Evolutionary conservation across 2,329 filamentous ascomycete species (phyloP).

Genomic region (Monilinia aucupariae): DNA sequence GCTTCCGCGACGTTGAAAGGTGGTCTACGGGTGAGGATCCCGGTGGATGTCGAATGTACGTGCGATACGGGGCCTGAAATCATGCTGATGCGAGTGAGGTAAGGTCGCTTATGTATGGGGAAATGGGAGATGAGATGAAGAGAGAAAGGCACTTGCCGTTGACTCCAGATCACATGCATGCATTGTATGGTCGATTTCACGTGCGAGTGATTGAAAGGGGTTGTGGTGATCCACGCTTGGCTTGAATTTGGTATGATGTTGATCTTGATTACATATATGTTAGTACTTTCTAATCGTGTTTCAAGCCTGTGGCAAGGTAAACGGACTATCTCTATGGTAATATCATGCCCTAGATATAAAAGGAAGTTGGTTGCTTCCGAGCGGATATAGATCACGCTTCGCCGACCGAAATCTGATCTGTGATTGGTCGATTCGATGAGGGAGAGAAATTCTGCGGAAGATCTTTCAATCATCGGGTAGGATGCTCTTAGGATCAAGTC

Average conservation of each 20-base stretch:
- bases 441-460: background rate
- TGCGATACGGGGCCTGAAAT: background rate
- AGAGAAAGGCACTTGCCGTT: background rate
- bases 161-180: background rate
- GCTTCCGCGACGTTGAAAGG: too few species aligned
- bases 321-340: background rate
- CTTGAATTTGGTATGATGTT: background rate
- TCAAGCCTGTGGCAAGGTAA: background rate
- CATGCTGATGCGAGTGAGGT: background rate
- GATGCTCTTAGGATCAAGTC: constrained; percentile 33
- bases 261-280: background rate
- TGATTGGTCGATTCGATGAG: background rate
- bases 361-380: background rate
- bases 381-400: background rate
- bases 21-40: background rate
- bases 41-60: background rate
- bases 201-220: background rate
- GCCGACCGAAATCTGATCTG: background rate
- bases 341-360: background rate
- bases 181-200: background rate
- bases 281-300: background rate
- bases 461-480: constrained; percentile 10
- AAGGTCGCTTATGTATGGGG: background rate
- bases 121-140: background rate
- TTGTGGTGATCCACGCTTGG: background rate